phyloP scores from a whole-genome alignment of 2,329 filamentous ascomycete genomes.

The Bipolaris sorokiniana region DNA sequence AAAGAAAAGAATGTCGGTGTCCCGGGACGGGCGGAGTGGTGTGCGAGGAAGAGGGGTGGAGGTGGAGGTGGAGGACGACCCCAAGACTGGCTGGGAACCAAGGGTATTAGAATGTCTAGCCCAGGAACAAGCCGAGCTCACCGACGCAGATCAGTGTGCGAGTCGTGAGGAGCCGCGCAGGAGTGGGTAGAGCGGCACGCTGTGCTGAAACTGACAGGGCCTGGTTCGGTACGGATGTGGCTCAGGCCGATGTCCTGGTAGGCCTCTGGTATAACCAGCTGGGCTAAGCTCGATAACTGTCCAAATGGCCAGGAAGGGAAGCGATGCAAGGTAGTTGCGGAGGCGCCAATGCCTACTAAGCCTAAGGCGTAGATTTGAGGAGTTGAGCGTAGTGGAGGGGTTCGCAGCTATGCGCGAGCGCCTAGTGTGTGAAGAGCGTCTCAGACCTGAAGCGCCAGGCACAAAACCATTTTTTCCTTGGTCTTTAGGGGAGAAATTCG shows the following conservation, averaged over 20 bases:
- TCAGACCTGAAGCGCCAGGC: conserved; percentile 50
- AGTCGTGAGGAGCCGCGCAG: conserved; percentile 37
- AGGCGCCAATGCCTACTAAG: conserved; percentile 31
- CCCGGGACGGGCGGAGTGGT: conserved; percentile 38
- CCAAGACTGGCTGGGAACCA: conserved; percentile 40
- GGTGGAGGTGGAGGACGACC: conserved; percentile 41
- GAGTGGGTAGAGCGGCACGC: conserved; percentile 39
- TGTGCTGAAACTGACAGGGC: conserved; percentile 46
- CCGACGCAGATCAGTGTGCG: conserved; percentile 43
- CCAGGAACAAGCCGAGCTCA: conserved; percentile 27
- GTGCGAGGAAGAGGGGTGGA: conserved; percentile 36
- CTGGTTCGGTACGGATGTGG: conserved; percentile 40
- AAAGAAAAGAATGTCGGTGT: conserved; percentile 50
- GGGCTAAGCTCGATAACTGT: conserved; percentile 39
- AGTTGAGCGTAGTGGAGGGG: conserved; percentile 29
- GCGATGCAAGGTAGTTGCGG: conserved; percentile 33
- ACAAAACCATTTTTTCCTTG: conserved; percentile 44
- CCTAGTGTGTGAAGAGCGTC: conserved; percentile 48
- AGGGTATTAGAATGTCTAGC: conserved; percentile 47
- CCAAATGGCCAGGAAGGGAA: conserved; percentile 29
- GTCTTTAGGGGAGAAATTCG: conserved; percentile 23
- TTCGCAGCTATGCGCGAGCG: conserved; percentile 39
- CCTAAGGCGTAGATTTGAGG: conserved; percentile 22
- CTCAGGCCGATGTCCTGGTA: conserved; percentile 44
- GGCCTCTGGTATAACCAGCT: conserved; percentile 40